These are phyloP conservation scores for Neurospora sp. DNA, from an alignment of 495 filamentous ascomycete species.

Conservation along the genomic window DNA sequence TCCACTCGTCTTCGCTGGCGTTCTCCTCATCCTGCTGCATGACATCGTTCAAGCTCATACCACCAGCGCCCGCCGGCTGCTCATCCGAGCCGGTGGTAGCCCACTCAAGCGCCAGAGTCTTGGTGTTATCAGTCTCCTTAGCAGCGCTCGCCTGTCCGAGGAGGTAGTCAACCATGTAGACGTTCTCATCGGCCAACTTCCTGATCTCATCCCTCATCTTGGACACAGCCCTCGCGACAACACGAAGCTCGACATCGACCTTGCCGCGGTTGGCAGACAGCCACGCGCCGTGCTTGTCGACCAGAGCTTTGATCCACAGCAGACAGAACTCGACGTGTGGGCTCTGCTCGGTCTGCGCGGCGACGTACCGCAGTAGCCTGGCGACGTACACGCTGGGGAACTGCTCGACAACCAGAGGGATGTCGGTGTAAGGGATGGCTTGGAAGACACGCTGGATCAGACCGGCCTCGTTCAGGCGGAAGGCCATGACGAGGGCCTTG, in stretches of 20 bases:
- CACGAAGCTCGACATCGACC: slow-evolving; percentile 71
- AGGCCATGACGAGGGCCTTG: slow-evolving; percentile 91
- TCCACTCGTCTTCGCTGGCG: slow-evolving; percentile 41
- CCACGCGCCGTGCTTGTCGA: slow-evolving; percentile 72
- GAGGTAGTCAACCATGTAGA: slow-evolving; percentile 77
- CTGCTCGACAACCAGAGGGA: slow-evolving; percentile 65
- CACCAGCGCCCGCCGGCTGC: slow-evolving; percentile 8
- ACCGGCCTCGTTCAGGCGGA: slow-evolving; percentile 74
- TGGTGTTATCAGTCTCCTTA: slow-evolving; percentile 3
- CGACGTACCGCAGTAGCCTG: slow-evolving; percentile 73
- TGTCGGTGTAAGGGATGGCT: slow-evolving; percentile 62
- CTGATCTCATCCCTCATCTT: slow-evolving; percentile 67
- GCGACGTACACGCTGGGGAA: slow-evolving; percentile 82
- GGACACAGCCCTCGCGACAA: slow-evolving; percentile 63
- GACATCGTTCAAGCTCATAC: slow-evolving; percentile 17
- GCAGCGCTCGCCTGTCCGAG: slow-evolving; percentile 29
- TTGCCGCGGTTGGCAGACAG: slow-evolving; percentile 66
- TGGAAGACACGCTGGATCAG: slow-evolving; percentile 80
- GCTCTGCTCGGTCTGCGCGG: slow-evolving; percentile 73
- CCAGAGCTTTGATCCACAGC: slow-evolving; percentile 78
- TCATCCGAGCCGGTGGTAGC: slow-evolving; percentile 4
- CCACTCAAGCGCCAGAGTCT: slow-evolving; percentile 7
- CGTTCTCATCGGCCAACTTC: slow-evolving; percentile 73
- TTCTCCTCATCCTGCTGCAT: slow-evolving; percentile 20
- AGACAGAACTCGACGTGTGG: slow-evolving; percentile 92